Percentiles rank a stretch among this genome's conserved stretches.
phyloP scores from a whole-genome alignment of 768 basidiomycete genomes.

The Pholiota molesta region DNA sequence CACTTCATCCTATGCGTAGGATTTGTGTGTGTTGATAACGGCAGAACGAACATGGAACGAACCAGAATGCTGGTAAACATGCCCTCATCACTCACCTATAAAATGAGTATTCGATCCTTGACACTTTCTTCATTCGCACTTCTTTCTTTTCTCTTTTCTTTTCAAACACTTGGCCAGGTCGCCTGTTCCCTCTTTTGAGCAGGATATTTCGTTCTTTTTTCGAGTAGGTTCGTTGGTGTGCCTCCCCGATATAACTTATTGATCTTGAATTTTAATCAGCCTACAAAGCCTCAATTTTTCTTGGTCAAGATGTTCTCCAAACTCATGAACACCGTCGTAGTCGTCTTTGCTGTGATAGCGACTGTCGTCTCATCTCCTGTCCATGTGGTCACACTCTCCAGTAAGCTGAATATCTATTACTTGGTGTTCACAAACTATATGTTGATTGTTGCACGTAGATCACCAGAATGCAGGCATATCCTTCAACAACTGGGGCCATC shows the following conservation, averaged over 20 bases:
- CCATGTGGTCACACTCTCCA: constrained; percentile 9
- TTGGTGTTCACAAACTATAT: background rate
- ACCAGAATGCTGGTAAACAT: background rate
- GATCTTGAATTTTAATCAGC: background rate
- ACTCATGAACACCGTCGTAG: constrained; percentile 19
- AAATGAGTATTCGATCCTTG: background rate
- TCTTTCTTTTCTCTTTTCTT: constrained; percentile 14
- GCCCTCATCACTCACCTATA: constrained; percentile 4
- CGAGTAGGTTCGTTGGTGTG: background rate
- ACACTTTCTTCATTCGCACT: constrained; percentile 6
- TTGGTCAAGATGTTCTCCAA: constrained; percentile 25
- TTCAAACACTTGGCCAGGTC: constrained; percentile 20
- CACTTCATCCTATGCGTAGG: background rate
- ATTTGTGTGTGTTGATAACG: background rate
- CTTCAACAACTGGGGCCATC: constrained; percentile 20
- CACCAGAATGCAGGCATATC: constrained; percentile 16
- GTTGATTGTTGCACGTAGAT: background rate
- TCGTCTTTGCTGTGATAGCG: constrained; percentile 22
- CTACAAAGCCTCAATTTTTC: background rate
- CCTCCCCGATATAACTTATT: background rate
- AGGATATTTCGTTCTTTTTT: constrained; percentile 2
- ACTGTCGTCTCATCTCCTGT: constrained; percentile 19
- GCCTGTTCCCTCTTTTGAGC: constrained; percentile 16
- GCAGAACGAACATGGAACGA: too few relatives aligned
- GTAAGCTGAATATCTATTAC: constrained; percentile 2